Conservation (phyloP, 352 stramenopile species). For the Sclerospora graminicola region DNA sequence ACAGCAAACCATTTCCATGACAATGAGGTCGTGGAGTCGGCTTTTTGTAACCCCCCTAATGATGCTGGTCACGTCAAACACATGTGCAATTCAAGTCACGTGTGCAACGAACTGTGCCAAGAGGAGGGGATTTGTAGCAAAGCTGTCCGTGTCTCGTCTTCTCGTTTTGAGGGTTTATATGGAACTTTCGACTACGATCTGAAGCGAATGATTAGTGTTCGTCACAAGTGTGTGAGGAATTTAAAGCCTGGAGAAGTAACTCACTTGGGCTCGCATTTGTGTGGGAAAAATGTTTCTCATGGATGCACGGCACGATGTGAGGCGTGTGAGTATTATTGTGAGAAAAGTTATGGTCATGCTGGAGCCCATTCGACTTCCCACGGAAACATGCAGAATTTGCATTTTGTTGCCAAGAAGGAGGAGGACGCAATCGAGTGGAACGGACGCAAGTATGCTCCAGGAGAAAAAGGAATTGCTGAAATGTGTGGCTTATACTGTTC, state of each 20-base stretch:
- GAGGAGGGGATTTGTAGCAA: slow-evolving; percentile 26
- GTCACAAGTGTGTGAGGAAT: slow-evolving; percentile 1
- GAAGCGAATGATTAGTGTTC: slow-evolving; percentile 24
- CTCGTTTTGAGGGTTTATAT: slow-evolving; percentile 19
- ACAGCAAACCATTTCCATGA: slow-evolving; percentile 34
- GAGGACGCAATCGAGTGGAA: slow-evolving; percentile 11
- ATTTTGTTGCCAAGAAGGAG: slow-evolving; percentile 24
- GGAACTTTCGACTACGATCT: slow-evolving; percentile 28
- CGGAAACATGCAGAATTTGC: slow-evolving; percentile 43
- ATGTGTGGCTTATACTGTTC: slow-evolving; percentile 45
- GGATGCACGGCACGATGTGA: slow-evolving; percentile 20
- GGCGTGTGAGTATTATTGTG: slow-evolving; percentile 36
- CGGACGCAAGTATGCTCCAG: slow-evolving; percentile 16
- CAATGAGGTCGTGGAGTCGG: neutral
- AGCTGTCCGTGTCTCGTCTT: slow-evolving; percentile 20
- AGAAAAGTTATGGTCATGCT: slow-evolving; percentile 25
- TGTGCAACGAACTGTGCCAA: slow-evolving; percentile 20
- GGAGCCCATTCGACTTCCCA: slow-evolving; percentile 27
- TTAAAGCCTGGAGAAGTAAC: slow-evolving; percentile 12
- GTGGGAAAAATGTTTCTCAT: slow-evolving; percentile 12
- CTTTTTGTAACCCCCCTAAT: slow-evolving; percentile 1
- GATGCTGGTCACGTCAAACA: slow-evolving; percentile 2
- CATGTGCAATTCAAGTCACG: slow-evolving; percentile 23
- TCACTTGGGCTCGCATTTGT: slow-evolving; percentile 16
- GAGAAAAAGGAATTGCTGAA: slow-evolving; percentile 31